These are phyloP conservation scores for Ogataea ganodermae DNA, from an alignment of 805 yeast genomes.

Conservation along the genomic window DNA sequence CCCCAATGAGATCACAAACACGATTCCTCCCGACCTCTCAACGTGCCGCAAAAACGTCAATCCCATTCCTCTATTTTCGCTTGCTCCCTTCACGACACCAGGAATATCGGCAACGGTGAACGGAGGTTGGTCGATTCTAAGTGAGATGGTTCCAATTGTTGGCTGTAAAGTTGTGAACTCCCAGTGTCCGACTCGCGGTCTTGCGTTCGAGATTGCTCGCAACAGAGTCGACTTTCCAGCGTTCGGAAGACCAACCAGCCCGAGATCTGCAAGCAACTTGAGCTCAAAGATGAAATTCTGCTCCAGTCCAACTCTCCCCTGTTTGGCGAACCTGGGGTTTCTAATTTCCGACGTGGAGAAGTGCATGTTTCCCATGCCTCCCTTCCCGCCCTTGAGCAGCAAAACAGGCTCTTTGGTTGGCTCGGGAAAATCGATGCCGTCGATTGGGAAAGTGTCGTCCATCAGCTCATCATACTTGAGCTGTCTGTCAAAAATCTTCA, in stretches of 20 bases:
- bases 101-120: conserved; percentile 98
- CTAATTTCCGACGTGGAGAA: conserved; percentile 80
- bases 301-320: conserved; percentile 71
- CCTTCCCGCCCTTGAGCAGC: conserved; percentile 81
- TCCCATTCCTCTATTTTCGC: conserved; percentile 87
- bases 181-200: conserved; percentile 95
- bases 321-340: conserved; percentile 86
- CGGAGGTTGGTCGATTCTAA: conserved; percentile 62
- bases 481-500: conserved; percentile 63
- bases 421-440: conserved; percentile 73
- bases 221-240: conserved; percentile 94
- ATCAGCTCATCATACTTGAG: conserved; percentile 56
- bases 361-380: conserved; percentile 97
- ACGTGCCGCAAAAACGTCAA: conserved; percentile 88
- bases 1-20: conserved; percentile 82
- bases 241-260: conserved; percentile 92
- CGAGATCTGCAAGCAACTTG: conserved; percentile 88
- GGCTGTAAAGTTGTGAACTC: conserved; percentile 94
- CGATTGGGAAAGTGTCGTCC: conserved; percentile 72
- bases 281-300: conserved; percentile 76
- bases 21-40: conserved; percentile 88
- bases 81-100: conserved; percentile 89
- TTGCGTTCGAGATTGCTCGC: conserved; percentile 83
- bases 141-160: conserved; percentile 80
- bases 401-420: conserved; percentile 68